Evolutionary conservation across 1,284 basidiomycete genomes (phyloP), one percentile per base, ranked within the genome.

Genomic region (Wallemia hederae): DNA sequence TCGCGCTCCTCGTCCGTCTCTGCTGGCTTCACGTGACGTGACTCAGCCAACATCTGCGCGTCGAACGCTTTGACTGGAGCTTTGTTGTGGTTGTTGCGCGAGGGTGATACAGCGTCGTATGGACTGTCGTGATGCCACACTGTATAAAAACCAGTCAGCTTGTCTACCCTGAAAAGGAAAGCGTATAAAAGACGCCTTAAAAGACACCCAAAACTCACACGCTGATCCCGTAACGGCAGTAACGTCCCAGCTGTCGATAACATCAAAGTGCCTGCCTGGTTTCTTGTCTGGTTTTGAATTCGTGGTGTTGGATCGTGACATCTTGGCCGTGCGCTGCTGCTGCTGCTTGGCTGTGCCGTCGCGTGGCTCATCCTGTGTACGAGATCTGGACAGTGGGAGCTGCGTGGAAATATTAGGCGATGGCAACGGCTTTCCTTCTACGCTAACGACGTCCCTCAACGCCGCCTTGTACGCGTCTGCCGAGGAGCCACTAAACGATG

Each of bases 91-190:
- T 80, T 78, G 71, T 87, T 87, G 66, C 85, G 81, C 61, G 83
- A 85, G 1, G 85, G 85, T 0, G 84, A 83, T 67, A 83, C 86
- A 27, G 85, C 85, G 68, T 87, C 84, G 68, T 87, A 87, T 5
- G 84, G 84, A 25, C 85, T 84, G 67, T 87, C 85, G 66, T 87
- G 85, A 67, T 87, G 84, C 72, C 86, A 84, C 78, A 83, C 83
- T 86, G 65, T 55, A n/a, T n/a, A n/a, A 29, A 33, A 27, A 28
- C 58, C 59, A 62, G 58, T 33, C 49, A 28, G 27, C n/a, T 27
- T 56, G 24, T 24, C 27, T 59, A 25, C 19, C 24, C 5, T 27
- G 59, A 62, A 61, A 61, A 60, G 58, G 60, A 61, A 33, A 19
- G 31, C 63, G 59, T 62, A 60, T 49, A 22, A 49, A 25, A 24